A percentile compares a stretch with the other conserved stretches of the same genome.
These are phyloP conservation scores for Boletus sp. DNA, from an alignment of 768 basidiomycete species.

Conservation along the genomic window DNA sequence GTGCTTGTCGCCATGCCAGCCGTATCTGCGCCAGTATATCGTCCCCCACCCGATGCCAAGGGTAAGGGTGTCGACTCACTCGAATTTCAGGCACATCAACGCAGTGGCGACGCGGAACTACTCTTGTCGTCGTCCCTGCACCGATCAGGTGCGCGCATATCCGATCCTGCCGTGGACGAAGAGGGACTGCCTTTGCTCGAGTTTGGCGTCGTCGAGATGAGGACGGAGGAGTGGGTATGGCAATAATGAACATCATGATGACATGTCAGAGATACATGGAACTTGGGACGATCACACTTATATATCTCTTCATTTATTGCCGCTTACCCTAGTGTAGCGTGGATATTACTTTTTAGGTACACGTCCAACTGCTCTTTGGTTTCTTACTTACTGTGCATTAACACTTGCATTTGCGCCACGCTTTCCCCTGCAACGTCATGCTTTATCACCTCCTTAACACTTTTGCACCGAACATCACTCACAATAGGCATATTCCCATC, in stretches of 20 bases:
- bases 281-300: neutral
- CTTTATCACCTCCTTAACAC: neutral
- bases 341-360: neutral
- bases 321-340: neutral
- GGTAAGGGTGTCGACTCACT: conserved; percentile 14
- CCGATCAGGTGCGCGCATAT: neutral
- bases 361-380: too few species aligned
- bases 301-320: conserved; percentile 3
- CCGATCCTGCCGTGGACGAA: neutral
- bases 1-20: conserved; percentile 27
- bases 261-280: neutral
- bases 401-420: neutral
- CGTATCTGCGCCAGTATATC: conserved; percentile 1
- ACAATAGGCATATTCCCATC: neutral
- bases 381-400: neutral
- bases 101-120: neutral
- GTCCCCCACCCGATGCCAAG: conserved; percentile 4
- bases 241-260: neutral
- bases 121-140: neutral
- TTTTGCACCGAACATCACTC: neutral
- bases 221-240: conserved; percentile 5
- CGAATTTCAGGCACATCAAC: conserved; percentile 4
- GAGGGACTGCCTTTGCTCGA: conserved; percentile 10
- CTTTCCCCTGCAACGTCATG: neutral
- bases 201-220: conserved; percentile 16